phyloP scores from a whole-genome alignment of 2,329 filamentous ascomycete species.

The Graphilbum sp. region DNA sequence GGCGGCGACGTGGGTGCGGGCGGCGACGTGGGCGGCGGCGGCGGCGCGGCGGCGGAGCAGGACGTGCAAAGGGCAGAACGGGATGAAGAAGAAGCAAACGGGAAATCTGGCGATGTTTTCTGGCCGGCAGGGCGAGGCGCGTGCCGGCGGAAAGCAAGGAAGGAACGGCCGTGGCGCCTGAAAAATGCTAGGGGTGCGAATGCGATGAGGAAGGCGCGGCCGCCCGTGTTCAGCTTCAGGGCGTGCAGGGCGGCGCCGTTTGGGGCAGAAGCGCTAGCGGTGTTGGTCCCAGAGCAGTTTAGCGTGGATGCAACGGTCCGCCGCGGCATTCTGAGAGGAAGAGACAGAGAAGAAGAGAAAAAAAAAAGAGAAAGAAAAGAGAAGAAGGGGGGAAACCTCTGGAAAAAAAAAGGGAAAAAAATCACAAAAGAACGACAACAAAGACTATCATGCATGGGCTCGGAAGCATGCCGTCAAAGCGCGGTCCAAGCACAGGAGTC shows the following conservation, averaged over 20 bases:
- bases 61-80: not conserved
- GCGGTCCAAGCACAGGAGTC: no score
- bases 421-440: no score
- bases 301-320: slow-evolving; percentile 6
- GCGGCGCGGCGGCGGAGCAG: not conserved
- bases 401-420: no score
- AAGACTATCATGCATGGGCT: no score
- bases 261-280: not conserved
- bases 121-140: not conserved
- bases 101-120: not conserved
- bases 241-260: not conserved
- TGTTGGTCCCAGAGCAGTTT: slow-evolving; percentile 7
- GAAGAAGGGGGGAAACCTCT: no score
- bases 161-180: slow-evolving; percentile 2
- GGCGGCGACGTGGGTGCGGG: not conserved
- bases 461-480: no score
- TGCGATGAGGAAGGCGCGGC: not conserved
- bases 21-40: no score
- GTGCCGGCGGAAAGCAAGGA: slow-evolving; percentile 1
- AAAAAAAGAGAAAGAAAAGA: slow-evolving; percentile 1
- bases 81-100: not conserved
- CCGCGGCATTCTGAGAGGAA: slow-evolving; percentile 4
- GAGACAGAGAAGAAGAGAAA: not conserved
- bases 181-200: no score
- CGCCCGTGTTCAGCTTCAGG: not conserved